Percentiles rank a stretch among this genome's conserved stretches.
These are phyloP conservation scores for Zygoascus flipseniorum DNA, from an alignment of 805 yeast species.

Conservation along the genomic window DNA sequence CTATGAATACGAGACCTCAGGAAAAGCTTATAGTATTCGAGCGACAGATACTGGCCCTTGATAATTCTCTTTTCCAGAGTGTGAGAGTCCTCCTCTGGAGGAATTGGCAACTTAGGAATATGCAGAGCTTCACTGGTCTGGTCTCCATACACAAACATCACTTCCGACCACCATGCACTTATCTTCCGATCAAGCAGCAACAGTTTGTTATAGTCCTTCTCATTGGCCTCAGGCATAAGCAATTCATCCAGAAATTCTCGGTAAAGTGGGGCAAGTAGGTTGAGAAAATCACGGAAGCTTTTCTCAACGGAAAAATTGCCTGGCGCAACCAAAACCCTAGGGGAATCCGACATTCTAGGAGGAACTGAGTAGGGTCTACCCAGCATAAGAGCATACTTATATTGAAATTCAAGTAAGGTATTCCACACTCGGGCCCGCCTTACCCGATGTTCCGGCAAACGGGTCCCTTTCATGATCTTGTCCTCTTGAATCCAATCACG, in stretches of 20 bases:
- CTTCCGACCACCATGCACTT: conserved; percentile 9
- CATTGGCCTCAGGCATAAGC: neutral
- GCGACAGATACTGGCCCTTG: conserved; percentile 4
- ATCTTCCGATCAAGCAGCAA: conserved; percentile 9
- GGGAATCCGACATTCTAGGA: conserved; percentile 5
- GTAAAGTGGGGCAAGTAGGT: conserved; percentile 10
- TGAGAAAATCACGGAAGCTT: conserved; percentile 11
- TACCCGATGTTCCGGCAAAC: neutral
- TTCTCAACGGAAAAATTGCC: conserved; percentile 8
- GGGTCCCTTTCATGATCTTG: neutral
- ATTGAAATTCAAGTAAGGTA: conserved; percentile 8
- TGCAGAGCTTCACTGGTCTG: neutral
- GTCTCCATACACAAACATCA: neutral
- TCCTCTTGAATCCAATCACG: conserved; percentile 12
- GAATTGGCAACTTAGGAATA: neutral
- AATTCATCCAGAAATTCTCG: conserved; percentile 8
- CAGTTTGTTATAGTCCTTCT: conserved; percentile 3
- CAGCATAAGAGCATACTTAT: conserved; percentile 9
- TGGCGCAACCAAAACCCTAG: neutral
- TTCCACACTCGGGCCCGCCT: conserved; percentile 9
- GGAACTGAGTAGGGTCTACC: conserved; percentile 12
- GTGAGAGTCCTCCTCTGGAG: neutral
- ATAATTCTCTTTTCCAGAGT: neutral
- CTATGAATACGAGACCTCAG: conserved; percentile 13
- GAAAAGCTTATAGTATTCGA: conserved; percentile 10